A percentile compares a stretch with the other conserved stretches of the same genome.
phyloP scores from a whole-genome alignment of 1,284 basidiomycete species.

The Puccinia coronata region DNA sequence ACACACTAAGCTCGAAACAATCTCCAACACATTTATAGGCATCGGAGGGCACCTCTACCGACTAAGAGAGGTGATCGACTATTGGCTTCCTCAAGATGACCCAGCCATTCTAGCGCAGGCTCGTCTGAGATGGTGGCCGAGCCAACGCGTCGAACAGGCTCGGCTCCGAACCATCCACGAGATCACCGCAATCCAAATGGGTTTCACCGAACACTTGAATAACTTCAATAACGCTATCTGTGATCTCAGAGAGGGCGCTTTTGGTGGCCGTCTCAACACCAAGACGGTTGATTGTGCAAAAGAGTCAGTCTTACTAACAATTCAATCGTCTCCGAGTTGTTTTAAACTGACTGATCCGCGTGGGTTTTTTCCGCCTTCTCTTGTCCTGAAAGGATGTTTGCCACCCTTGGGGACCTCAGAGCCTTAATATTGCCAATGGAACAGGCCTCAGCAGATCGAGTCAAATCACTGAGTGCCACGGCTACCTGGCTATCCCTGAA shows the following conservation, averaged over 20 bases:
- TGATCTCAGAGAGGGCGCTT: slow-evolving; percentile 43
- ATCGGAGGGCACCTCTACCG: slow-evolving; percentile 41
- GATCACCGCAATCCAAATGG: slow-evolving; percentile 20
- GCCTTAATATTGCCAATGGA: neutral
- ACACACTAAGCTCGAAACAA: slow-evolving; percentile 18
- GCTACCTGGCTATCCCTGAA: slow-evolving; percentile 17
- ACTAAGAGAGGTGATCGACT: slow-evolving; percentile 44
- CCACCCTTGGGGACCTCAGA: slow-evolving; percentile 20
- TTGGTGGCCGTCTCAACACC: slow-evolving; percentile 47
- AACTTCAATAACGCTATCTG: slow-evolving; percentile 39
- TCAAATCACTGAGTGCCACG: slow-evolving; percentile 1
- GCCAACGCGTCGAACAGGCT: slow-evolving; percentile 32
- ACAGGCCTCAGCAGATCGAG: neutral
- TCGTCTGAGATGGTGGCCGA: slow-evolving; percentile 33
- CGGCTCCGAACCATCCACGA: slow-evolving; percentile 36
- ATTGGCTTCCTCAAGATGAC: slow-evolving; percentile 32
- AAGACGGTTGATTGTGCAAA: slow-evolving; percentile 14
- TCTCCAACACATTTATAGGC: slow-evolving; percentile 19
- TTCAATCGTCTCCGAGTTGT: neutral
- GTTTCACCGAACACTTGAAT: slow-evolving; percentile 37
- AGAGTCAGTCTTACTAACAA: slow-evolving; percentile 11
- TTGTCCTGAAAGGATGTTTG: slow-evolving; percentile 24
- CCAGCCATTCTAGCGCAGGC: neutral
- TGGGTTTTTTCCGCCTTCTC: slow-evolving; percentile 1
- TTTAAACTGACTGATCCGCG: neutral